Base-by-base conservation (phyloP, 176 grass and related monocot genomes). In the Cymbopogon citratus region DNA sequence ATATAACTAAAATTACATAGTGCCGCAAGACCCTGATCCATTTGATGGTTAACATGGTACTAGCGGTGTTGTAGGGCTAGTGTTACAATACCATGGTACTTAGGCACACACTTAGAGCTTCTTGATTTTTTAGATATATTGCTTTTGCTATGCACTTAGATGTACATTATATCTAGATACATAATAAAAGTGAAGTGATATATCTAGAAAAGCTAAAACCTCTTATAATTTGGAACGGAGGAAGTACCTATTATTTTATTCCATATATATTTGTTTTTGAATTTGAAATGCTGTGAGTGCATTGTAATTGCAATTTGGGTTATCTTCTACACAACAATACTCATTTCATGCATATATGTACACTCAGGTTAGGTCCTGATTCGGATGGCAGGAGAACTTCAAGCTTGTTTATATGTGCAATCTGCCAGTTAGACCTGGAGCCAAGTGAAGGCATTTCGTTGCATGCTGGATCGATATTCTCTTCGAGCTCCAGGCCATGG, bases 361-460 rank as follows among this genome's bases (percentile, higher is more conserved):
- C 15, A 5, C n/a, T 59, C 90, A 97, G 95, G 83, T 83, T 97
- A 51, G 95, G 95, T 12, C 87, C 66, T 64, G 90, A 86, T 60
- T 88, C 78, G 34, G 87, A 75, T 27, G 56, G 79, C 7, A 52
- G 86, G 9, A 65, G 69, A 40, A 84, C 88, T 7, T 87, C 88
- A 48, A 85, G 81, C 65, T 61, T 94, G 56, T 94, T 94, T 79
- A 92, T 86, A 78, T 94, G 95, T 66, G 95, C 95, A 39, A 97
- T 97, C 89, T 97, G 95, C 88, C 95, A 97, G 54, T 81, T 85
- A 16, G 84, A 92, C 62, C 92, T 97, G 68, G 90, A 91, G 83
- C 90, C 92, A 45, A 92, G 84, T 65, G 92, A 94, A 82, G 95
- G 95, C 18, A 82, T 92, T 83, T 97, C 95, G 2, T 88, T 97